A percentile compares a stretch with the other conserved stretches of the same genome.
Evolutionary conservation across 2,329 filamentous ascomycete species (phyloP).

Genomic region (Ilyonectria sp.): DNA sequence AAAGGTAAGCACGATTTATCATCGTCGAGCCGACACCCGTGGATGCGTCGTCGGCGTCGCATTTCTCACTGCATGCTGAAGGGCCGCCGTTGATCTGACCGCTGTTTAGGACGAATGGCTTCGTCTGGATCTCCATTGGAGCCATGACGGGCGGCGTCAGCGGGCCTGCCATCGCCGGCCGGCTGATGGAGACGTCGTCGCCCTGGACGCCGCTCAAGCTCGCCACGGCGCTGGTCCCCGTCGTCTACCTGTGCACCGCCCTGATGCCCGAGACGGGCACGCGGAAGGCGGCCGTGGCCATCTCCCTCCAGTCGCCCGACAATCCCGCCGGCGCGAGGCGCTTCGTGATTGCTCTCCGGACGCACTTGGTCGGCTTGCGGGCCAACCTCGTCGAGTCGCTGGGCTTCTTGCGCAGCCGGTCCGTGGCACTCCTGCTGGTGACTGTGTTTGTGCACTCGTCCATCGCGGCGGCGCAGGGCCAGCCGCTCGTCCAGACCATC

Average conservation of each 20-base stretch:
- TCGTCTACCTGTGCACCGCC: constrained; percentile 2
- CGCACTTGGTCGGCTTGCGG: not conserved
- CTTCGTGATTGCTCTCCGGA: not conserved
- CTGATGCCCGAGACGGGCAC: constrained; percentile 5
- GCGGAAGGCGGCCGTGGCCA: not conserved
- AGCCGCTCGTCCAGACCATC: constrained; percentile 4
- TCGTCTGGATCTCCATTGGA: constrained; percentile 9
- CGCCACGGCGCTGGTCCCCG: not conserved
- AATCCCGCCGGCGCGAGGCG: not conserved
- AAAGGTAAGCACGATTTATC: not conserved
- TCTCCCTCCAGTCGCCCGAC: not conserved
- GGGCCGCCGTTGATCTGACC: not conserved
- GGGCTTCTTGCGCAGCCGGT: constrained; percentile 1
- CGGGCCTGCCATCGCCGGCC: constrained; percentile 8
- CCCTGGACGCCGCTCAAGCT: constrained; percentile 7
- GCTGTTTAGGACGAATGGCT: constrained; percentile 1
- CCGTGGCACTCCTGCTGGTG: not conserved
- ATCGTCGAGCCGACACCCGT: not conserved
- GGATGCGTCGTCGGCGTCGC: not conserved
- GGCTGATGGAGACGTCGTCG: constrained; percentile 1
- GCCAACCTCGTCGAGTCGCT: constrained; percentile 4
- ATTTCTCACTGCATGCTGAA: not conserved
- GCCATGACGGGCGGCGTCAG: constrained; percentile 8
- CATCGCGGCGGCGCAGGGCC: constrained; percentile 7
- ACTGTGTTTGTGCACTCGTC: constrained; percentile 1